These are phyloP conservation scores for Naganishia friedmannii DNA, from an alignment of 768 basidiomycete species.

Conservation along the genomic window DNA sequence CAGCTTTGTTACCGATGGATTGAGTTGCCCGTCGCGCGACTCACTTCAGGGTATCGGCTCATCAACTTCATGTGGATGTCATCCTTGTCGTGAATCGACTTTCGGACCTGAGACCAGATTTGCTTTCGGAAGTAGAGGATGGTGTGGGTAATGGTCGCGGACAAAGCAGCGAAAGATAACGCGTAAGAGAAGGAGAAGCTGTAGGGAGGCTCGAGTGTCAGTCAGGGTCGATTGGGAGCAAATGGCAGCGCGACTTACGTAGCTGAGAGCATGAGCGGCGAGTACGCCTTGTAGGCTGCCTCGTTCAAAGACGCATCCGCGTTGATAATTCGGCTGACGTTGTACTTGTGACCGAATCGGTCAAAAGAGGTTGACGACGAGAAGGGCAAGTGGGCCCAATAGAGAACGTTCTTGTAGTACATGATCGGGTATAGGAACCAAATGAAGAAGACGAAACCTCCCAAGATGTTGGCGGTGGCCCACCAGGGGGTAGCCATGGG, in stretches of 20 bases:
- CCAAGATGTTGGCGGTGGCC: constrained; percentile 38
- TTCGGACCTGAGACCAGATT: constrained; percentile 34
- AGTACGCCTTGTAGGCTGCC: constrained; percentile 33
- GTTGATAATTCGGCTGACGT: constrained; percentile 33
- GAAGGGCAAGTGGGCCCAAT: constrained; percentile 36
- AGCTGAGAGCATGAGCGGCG: constrained; percentile 28
- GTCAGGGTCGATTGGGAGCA: constrained; percentile 31
- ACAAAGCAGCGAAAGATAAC: constrained; percentile 49
- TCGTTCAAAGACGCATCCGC: constrained; percentile 26
- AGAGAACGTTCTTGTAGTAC: constrained; percentile 52
- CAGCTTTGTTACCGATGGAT: constrained; percentile 53
- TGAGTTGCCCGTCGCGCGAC: background rate
- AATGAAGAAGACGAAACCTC: constrained; percentile 38
- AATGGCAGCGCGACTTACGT: constrained; percentile 18
- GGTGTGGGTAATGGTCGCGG: constrained; percentile 49
- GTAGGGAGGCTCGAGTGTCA: constrained; percentile 47
- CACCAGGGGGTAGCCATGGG: constrained; percentile 41
- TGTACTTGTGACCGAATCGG: constrained; percentile 34
- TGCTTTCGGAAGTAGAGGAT: constrained; percentile 50
- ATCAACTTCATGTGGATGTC: constrained; percentile 51
- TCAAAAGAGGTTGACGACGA: constrained; percentile 32
- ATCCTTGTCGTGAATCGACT: constrained; percentile 31
- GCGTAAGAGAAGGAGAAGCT: constrained; percentile 49
- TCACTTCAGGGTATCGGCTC: constrained; percentile 38
- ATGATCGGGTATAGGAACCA: constrained; percentile 63